Conservation (phyloP, 2,329 filamentous ascomycete genomes). For the Monosporascus sp. region DNA sequence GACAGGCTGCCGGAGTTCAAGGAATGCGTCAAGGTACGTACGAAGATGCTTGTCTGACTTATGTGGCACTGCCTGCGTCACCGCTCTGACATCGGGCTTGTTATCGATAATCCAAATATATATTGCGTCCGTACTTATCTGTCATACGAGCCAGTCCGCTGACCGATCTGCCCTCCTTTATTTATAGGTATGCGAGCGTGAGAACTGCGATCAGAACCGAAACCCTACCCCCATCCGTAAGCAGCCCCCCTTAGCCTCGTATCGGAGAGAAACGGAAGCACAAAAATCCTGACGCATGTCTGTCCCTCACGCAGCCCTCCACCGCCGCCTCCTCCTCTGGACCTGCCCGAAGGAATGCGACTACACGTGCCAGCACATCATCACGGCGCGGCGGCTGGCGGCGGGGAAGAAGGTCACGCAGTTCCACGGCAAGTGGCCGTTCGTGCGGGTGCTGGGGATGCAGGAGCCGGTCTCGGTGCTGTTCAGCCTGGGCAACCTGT, state of each 20-base stretch:
- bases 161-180: slow-evolving; percentile 1
- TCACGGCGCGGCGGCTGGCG: slow-evolving; percentile 67
- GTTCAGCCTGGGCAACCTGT: slow-evolving; percentile 88
- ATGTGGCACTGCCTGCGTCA: background rate
- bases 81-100: background rate
- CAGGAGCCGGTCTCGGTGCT: slow-evolving; percentile 93
- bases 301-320: slow-evolving; percentile 55
- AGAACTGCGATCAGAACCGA: slow-evolving; percentile 70
- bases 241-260: slow-evolving; percentile 25
- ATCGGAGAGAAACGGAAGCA: background rate
- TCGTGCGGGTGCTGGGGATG: slow-evolving; percentile 82
- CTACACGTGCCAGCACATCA: slow-evolving; percentile 93
- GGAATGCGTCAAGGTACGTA: slow-evolving; percentile 73
- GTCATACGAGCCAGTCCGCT: background rate
- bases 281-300: slow-evolving; percentile 2
- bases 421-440: slow-evolving; percentile 99
- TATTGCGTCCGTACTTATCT: too few species aligned
- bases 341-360: slow-evolving; percentile 91
- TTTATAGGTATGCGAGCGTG: slow-evolving; percentile 65
- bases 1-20: slow-evolving; percentile 84
- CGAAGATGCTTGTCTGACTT: background rate
- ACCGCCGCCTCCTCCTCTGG: slow-evolving; percentile 86
- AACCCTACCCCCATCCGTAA: slow-evolving; percentile 63
- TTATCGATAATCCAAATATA: background rate
- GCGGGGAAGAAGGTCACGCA: slow-evolving; percentile 69